Base-by-base conservation (phyloP, 1,284 basidiomycete species). In the Xerocomus cyaneibrunnescens region DNA sequence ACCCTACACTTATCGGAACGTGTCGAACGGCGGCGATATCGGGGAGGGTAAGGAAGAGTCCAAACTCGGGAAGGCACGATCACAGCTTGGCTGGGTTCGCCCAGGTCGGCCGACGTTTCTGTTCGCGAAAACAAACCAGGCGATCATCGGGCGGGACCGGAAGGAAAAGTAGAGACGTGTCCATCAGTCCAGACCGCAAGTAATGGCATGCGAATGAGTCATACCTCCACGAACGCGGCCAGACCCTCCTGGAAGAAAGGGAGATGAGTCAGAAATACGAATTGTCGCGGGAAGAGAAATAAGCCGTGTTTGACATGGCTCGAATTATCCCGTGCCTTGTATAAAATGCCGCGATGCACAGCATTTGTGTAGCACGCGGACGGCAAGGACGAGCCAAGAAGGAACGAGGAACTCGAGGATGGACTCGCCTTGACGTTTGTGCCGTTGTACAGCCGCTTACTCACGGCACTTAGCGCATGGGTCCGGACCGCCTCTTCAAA, bases 381-480 rank as follows among this genome's bases (percentile, higher is more conserved):
- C n/a, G 9, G 34, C 7, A 35, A 22, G 7, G 22, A 21, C 21
- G 16, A 39, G 37, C 22, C 25, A 12, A 39, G 22, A n/a, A 21
- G 27, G 30, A 22, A 43, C 22, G n/a, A 32, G 27, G 14, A 34
- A 49, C 47, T 28, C 40, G 41, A 40, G 50, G 53, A 46, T 16
- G 21, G 21, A 36, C 66, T 48, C 45, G 80, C 87, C 74, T 86
- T 85, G 64, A 93, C 85, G 62, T 94, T 93, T 36, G 76, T 73
- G 28, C 90, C 85, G 1, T 69, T 70, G 61, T 83, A 89, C n/a
- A 84, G 71, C 17, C 79, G 73, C 54, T 74, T 74, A 58, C 78
- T 83, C 57, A 83, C 76, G 22, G 72, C 65, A 22, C 78, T 77
- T 55, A 73, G 67, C 8, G 78, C 65, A 49, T 85, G 84, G 0